A percentile compares a stretch with the other conserved stretches of the same genome.
These are phyloP conservation scores for Auricularia sp. DNA, from an alignment of 768 basidiomycete genomes.

Conservation along the genomic window DNA sequence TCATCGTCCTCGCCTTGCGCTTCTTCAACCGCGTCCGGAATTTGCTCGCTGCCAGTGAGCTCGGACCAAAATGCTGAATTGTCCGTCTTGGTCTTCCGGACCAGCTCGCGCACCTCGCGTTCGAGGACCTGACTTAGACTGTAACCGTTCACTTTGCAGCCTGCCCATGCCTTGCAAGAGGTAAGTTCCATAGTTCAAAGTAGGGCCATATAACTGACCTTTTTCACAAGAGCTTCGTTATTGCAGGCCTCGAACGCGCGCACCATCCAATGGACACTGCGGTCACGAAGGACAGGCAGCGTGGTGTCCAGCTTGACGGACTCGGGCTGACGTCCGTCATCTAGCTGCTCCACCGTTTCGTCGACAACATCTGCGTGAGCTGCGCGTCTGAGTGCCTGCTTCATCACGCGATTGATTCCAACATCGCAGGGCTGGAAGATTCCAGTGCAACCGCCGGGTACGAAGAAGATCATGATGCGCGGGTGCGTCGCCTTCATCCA, in stretches of 20 bases:
- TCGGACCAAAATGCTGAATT: too few species aligned
- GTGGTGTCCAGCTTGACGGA: slow-evolving; percentile 15
- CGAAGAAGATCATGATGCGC: slow-evolving; percentile 16
- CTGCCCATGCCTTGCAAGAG: background rate
- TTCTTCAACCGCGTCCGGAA: too few species aligned
- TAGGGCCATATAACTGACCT: too few species aligned
- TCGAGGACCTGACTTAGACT: background rate
- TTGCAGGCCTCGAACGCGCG: too few species aligned
- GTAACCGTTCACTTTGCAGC: background rate
- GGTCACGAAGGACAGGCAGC: slow-evolving; percentile 13
- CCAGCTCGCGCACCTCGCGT: background rate
- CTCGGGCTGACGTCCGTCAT: slow-evolving; percentile 8
- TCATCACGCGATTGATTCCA: slow-evolving; percentile 28
- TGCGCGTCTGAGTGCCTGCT: slow-evolving; percentile 23
- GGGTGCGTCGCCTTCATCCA: slow-evolving; percentile 23
- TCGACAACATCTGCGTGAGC: slow-evolving; percentile 28
- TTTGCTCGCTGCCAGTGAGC: too few species aligned
- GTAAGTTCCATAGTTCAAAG: background rate
- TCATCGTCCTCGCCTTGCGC: too few species aligned
- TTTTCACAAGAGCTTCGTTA: too few species aligned
- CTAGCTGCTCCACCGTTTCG: slow-evolving; percentile 19
- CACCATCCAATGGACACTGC: slow-evolving; percentile 23
- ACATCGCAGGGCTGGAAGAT: slow-evolving; percentile 26
- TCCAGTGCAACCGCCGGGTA: slow-evolving; percentile 17
- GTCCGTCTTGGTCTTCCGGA: background rate